Percentiles rank a stretch among this genome's conserved stretches.
These are phyloP conservation scores for Ophiosphaerella korrae DNA, from an alignment of 2,329 filamentous ascomycete species.

Conservation along the genomic window DNA sequence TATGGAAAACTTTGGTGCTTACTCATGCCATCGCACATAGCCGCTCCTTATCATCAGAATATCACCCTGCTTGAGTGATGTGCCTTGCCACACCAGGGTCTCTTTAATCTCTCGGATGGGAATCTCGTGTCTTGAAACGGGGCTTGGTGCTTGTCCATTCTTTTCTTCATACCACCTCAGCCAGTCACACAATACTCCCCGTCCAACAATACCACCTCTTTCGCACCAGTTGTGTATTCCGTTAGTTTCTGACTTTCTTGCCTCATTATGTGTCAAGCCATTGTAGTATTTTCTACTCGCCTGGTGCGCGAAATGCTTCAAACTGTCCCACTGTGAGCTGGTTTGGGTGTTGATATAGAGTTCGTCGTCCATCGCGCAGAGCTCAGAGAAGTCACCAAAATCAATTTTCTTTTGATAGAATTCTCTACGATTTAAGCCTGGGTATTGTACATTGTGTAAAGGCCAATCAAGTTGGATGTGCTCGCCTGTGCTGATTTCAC, in stretches of 20 bases:
- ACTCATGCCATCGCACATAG: conserved; percentile 52
- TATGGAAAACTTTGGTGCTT: neutral
- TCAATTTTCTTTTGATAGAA: conserved; percentile 58
- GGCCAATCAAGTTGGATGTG: conserved; percentile 62
- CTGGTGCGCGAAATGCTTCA: conserved; percentile 45
- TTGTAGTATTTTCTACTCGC: conserved; percentile 36
- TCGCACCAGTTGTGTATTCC: conserved; percentile 46
- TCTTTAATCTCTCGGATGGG: conserved; percentile 35
- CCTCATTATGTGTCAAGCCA: conserved; percentile 37
- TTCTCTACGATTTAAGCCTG: conserved; percentile 59
- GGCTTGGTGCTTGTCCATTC: conserved; percentile 33
- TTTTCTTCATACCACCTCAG: conserved; percentile 37
- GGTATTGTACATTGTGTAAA: conserved; percentile 60
- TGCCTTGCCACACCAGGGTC: conserved; percentile 39
- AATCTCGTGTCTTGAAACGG: conserved; percentile 38
- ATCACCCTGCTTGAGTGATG: conserved; percentile 36
- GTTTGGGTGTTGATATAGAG: conserved; percentile 42
- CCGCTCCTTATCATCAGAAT: conserved; percentile 49
- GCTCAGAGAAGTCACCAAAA: conserved; percentile 41
- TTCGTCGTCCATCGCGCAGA: conserved; percentile 39
- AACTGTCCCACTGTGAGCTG: conserved; percentile 44
- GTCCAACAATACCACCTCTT: conserved; percentile 42
- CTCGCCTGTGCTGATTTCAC: conserved; percentile 58
- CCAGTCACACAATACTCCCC: conserved; percentile 43
- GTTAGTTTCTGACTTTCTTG: conserved; percentile 27